phyloP scores from a whole-genome alignment of 768 basidiomycete species.

The Termitomyces sp. region DNA sequence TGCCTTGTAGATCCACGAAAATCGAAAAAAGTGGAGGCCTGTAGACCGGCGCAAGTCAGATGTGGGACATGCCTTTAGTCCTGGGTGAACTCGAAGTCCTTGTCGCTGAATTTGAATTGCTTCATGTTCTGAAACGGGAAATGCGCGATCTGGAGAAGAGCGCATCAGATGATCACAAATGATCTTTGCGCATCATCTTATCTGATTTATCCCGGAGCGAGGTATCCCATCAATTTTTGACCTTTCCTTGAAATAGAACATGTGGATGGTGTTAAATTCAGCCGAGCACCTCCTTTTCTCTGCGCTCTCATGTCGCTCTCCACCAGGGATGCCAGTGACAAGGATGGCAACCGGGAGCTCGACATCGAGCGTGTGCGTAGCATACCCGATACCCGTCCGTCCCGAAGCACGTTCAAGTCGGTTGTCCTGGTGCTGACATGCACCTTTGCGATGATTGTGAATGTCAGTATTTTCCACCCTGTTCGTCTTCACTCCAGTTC shows the following conservation, averaged over 20 bases:
- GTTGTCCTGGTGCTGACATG: slow-evolving; percentile 22
- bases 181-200: slow-evolving; percentile 4
- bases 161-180: no score
- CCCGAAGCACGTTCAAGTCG: slow-evolving; percentile 18
- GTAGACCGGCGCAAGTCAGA: no score
- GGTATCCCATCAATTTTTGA: slow-evolving; percentile 2
- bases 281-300: background rate
- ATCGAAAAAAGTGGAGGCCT: no score
- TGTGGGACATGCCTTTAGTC: no score
- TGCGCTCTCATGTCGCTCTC: slow-evolving; percentile 7
- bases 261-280: no score
- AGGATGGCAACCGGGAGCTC: slow-evolving; percentile 2
- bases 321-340: slow-evolving; percentile 7
- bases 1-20: no score
- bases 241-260: background rate
- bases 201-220: slow-evolving; percentile 8
- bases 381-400: background rate
- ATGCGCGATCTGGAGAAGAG: no score
- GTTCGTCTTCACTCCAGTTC: background rate
- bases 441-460: slow-evolving; percentile 24
- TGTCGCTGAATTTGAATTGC: no score
- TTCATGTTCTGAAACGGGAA: no score
- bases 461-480: slow-evolving; percentile 11
- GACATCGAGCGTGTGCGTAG: background rate
- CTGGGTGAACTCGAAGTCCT: no score